Percentiles rank a stretch among this genome's conserved stretches.
phyloP scores from a whole-genome alignment of 495 filamentous ascomycete species.

The Talaromyces thailandensis region DNA sequence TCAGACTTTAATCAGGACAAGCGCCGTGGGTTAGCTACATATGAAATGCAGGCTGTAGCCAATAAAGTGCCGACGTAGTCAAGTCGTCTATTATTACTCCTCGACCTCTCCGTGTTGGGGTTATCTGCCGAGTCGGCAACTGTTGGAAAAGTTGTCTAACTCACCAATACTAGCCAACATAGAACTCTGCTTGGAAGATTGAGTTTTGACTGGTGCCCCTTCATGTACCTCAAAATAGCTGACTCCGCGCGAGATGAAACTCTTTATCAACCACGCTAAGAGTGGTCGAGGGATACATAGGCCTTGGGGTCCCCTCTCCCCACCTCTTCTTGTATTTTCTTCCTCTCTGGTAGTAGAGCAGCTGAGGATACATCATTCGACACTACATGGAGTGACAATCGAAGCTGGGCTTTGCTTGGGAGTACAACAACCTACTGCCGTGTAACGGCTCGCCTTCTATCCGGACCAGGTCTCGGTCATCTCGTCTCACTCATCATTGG shows the following conservation, averaged over 20 bases:
- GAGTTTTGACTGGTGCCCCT: background rate
- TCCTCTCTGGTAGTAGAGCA: background rate
- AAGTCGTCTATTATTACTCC: background rate
- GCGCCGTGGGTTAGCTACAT: background rate
- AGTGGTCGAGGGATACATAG: background rate
- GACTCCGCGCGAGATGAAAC: constrained; percentile 6
- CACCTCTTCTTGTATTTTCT: background rate
- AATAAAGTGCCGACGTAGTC: background rate
- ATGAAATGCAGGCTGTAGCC: background rate
- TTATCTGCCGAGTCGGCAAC: background rate
- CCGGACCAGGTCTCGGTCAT: background rate
- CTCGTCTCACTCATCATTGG: background rate
- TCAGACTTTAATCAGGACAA: background rate
- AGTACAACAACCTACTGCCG: background rate
- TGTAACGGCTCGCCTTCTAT: background rate
- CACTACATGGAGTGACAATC: background rate
- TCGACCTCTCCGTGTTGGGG: background rate
- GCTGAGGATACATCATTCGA: background rate
- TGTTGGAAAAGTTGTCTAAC: background rate
- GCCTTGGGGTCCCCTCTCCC: background rate
- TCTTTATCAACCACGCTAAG: background rate
- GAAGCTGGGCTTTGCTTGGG: background rate
- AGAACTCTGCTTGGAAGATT: background rate
- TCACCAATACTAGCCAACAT: background rate
- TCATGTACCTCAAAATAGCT: constrained; percentile 6